Base-by-base conservation (phyloP, 2,329 filamentous ascomycete genomes). In the Pseudocercospora eumusae region DNA sequence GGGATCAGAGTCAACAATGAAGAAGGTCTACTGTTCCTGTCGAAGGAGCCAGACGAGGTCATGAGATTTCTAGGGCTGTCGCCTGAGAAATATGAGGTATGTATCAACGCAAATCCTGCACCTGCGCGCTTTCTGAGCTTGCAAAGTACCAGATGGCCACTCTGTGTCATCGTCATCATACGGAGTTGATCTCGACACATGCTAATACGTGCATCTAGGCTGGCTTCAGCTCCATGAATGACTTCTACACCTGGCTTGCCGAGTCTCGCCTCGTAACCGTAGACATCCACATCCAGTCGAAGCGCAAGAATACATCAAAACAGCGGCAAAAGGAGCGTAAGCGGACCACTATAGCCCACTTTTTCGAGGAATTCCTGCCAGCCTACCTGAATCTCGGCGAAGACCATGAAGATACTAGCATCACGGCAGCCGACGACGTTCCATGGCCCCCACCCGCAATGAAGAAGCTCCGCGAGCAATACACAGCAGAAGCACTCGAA, bases 61-160 rank as follows among this genome's bases (percentile, higher is more conserved):
- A 79, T 93, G 13, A 56, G 74, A 0, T 91, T 93, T 68, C 80
- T 92, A 0, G 86, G 85, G 0, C 75, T 93, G 15, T 77, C 84
- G 15, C 65, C 71, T 1, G 71, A 75, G 5, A 73, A 65, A 10
- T 91, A n/a, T n/a, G n/a, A n/a, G n/a, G n/a, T n/a, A n/a, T n/a
- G n/a, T n/a, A n/a, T n/a, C n/a, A n/a, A n/a, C n/a, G n/a, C n/a
- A n/a, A n/a, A n/a, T n/a, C n/a, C n/a, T n/a, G n/a, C n/a, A n/a
- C n/a, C n/a, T n/a, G n/a, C n/a, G n/a, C n/a, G n/a, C n/a, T n/a
- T n/a, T n/a, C n/a, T n/a, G n/a, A n/a, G n/a, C n/a, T n/a, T n/a
- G n/a, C n/a, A n/a, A n/a, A n/a, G n/a, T n/a, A n/a, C n/a, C n/a
- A n/a, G n/a, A n/a, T n/a, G n/a, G n/a, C n/a, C n/a, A n/a, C n/a